phyloP scores from a whole-genome alignment of 129 eudicot genomes.

The Logfia minima region DNA sequence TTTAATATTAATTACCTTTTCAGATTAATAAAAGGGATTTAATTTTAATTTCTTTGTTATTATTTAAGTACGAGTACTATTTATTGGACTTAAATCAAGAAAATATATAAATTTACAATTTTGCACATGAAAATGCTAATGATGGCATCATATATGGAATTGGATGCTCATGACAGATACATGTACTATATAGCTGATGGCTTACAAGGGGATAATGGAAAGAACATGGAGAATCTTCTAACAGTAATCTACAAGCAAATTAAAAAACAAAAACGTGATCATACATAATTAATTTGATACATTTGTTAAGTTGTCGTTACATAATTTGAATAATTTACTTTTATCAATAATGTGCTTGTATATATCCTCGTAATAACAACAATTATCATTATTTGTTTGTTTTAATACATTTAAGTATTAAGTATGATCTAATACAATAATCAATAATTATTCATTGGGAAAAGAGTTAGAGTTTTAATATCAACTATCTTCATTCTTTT shows the following conservation, averaged over 20 bases:
- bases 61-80: neutral
- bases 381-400: slow-evolving; percentile 1
- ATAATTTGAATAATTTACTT: neutral
- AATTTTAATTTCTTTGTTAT: neutral
- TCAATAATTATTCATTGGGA: neutral
- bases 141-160: slow-evolving; percentile 23
- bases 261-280: slow-evolving; percentile 16
- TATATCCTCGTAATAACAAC: neutral
- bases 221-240: slow-evolving; percentile 23
- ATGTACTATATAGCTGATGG: slow-evolving; percentile 1
- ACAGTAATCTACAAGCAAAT: slow-evolving; percentile 1
- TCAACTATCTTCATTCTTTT: neutral
- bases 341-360: neutral
- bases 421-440: neutral
- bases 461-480: slow-evolving; percentile 1
- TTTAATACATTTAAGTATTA: neutral
- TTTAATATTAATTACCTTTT: neutral
- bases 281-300: neutral
- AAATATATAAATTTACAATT: neutral
- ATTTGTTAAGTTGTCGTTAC: neutral
- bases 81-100: neutral
- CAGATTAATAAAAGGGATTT: slow-evolving; percentile 3
- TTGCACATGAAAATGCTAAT: slow-evolving; percentile 18
- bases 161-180: slow-evolving; percentile 23
- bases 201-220: slow-evolving; percentile 8